These are phyloP conservation scores for Phaeoacremonium minimum DNA, from an alignment of 2,329 filamentous ascomycete genomes.

Conservation along the genomic window DNA sequence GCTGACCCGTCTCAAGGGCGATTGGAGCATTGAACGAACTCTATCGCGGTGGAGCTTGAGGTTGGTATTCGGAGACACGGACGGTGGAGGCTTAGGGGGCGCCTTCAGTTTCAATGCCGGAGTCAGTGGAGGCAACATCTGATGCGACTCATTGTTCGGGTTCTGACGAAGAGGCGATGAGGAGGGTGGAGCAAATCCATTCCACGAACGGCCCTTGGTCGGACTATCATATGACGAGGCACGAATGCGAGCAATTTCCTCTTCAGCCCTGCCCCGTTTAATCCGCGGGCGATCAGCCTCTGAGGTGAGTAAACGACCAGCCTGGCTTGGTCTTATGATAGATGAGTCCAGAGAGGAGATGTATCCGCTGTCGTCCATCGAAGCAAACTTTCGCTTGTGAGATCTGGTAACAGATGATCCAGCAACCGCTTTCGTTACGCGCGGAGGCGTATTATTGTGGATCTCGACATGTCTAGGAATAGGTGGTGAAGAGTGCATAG, in stretches of 20 bases:
- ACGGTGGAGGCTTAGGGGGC: constrained; percentile 57
- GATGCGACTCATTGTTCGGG: constrained; percentile 40
- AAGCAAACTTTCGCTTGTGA: constrained; percentile 72
- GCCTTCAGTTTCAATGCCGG: constrained; percentile 78
- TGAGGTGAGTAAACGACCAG: constrained; percentile 64
- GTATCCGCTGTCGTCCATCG: constrained; percentile 90
- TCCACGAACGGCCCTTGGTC: constrained; percentile 59
- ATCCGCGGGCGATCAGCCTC: constrained; percentile 76
- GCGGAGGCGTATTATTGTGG: constrained; percentile 73
- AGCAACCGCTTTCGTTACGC: constrained; percentile 54
- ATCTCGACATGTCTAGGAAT: constrained; percentile 55
- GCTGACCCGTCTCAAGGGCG: constrained; percentile 54
- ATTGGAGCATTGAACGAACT: constrained; percentile 77
- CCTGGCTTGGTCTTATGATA: constrained; percentile 66
- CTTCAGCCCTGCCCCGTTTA: constrained; percentile 88
- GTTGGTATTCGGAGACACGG: constrained; percentile 90
- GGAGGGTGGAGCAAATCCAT: constrained; percentile 48
- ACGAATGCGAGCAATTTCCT: constrained; percentile 89
- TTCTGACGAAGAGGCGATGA: constrained; percentile 64
- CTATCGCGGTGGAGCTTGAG: constrained; percentile 81
- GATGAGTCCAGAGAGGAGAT: constrained; percentile 96
- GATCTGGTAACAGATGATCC: constrained; percentile 62
- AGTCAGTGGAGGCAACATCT: constrained; percentile 73
- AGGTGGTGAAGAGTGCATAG: constrained; percentile 89
- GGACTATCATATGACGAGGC: constrained; percentile 93